These are phyloP conservation scores for Phytopythium chamaehyphon DNA, from an alignment of 352 stramenopile genomes.

Conservation along the genomic window DNA sequence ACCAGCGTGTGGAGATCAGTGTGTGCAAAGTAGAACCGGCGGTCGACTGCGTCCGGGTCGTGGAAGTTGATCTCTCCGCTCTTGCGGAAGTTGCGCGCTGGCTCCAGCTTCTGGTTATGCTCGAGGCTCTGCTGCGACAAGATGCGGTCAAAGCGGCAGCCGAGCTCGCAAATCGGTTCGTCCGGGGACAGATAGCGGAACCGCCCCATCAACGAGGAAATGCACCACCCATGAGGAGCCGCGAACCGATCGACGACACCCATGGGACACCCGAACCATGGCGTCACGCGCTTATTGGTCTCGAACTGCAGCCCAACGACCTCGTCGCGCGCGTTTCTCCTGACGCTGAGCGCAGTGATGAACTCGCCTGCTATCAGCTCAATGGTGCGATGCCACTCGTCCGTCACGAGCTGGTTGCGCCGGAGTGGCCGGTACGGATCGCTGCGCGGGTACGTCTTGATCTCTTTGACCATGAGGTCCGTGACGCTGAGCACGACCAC, in stretches of 20 bases:
- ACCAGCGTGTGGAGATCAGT: background rate
- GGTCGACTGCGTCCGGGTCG: conserved; percentile 3
- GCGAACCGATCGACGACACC: background rate
- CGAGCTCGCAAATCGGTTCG: background rate
- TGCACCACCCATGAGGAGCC: background rate
- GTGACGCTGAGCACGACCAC: conserved; percentile 1
- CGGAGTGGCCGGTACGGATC: background rate
- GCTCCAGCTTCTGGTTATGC: background rate
- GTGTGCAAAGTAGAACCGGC: conserved; percentile 1
- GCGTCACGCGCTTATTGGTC: conserved; percentile 3
- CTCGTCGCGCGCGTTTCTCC: background rate
- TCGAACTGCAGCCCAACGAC: background rate
- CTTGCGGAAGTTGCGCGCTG: background rate
- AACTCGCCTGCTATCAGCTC: background rate
- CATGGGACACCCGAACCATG: background rate
- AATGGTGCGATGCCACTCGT: background rate
- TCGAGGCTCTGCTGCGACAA: background rate
- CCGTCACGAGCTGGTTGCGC: background rate
- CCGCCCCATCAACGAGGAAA: conserved; percentile 2
- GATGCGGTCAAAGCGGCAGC: conserved; percentile 2
- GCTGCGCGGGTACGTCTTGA: background rate
- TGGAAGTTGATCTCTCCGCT: conserved; percentile 3
- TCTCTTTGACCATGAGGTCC: conserved; percentile 1
- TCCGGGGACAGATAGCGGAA: background rate
- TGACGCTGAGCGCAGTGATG: background rate